Evolutionary conservation across 306 rosid genomes (phyloP).

Genomic region (Gastrolobium bilobum): DNA sequence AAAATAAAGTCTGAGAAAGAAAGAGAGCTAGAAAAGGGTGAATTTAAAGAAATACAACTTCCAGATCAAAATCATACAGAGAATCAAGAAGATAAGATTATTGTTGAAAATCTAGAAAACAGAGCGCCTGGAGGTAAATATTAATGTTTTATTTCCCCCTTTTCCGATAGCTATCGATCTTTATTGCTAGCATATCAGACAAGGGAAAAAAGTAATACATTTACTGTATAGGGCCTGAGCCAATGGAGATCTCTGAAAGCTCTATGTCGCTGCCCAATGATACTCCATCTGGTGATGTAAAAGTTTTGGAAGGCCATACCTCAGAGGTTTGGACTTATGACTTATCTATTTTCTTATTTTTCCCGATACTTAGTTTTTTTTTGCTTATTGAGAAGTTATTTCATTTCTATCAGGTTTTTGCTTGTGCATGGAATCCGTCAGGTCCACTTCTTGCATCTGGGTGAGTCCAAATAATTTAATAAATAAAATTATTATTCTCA

Average conservation of each 20-base stretch:
- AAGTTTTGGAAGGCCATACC: slow-evolving; percentile 72
- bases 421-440: slow-evolving; percentile 83
- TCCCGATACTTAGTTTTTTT: background rate
- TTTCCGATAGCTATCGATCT: slow-evolving; percentile 6
- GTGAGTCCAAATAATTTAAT: slow-evolving; percentile 52
- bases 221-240: slow-evolving; percentile 65
- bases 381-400: slow-evolving; percentile 17
- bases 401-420: slow-evolving; percentile 61
- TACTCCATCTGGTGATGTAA: slow-evolving; percentile 57
- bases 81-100: slow-evolving; percentile 55
- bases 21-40: slow-evolving; percentile 52
- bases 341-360: slow-evolving; percentile 28
- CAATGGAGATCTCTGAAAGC: slow-evolving; percentile 70
- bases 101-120: slow-evolving; percentile 54
- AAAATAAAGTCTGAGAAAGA: slow-evolving; percentile 52
- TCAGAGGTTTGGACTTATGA: slow-evolving; percentile 63
- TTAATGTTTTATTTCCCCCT: background rate
- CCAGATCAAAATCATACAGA: slow-evolving; percentile 46
- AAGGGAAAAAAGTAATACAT: background rate
- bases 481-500: slow-evolving; percentile 15
- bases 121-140: slow-evolving; percentile 55
- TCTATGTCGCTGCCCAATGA: slow-evolving; percentile 46
- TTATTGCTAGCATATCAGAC: background rate
- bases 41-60: slow-evolving; percentile 46
- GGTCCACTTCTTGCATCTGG: slow-evolving; percentile 81